phyloP scores from a whole-genome alignment of 1,139 yeast species.

The Pneumocystis sp. region DNA sequence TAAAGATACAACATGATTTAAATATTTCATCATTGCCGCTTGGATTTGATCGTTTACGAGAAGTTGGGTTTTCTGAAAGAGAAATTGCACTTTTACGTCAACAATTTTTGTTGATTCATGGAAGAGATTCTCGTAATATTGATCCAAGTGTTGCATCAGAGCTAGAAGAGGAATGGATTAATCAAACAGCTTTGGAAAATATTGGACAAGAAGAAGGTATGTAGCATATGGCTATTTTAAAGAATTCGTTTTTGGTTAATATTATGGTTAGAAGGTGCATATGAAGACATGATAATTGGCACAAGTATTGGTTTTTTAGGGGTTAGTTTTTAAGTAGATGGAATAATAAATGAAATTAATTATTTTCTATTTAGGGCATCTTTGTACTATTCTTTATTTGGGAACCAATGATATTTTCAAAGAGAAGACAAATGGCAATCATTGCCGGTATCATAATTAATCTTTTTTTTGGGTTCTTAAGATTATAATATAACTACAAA shows the following conservation, averaged over 20 bases:
- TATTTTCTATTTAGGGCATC: background rate
- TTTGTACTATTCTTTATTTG: slow-evolving; percentile 1
- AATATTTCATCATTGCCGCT: slow-evolving; percentile 9
- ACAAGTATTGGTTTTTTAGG: slow-evolving; percentile 5
- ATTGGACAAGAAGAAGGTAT: slow-evolving; percentile 1
- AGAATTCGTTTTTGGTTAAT: background rate
- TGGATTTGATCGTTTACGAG: slow-evolving; percentile 14
- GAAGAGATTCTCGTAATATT: background rate
- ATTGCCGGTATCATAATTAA: slow-evolving; percentile 2
- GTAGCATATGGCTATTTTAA: slow-evolving; percentile 1
- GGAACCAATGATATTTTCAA: slow-evolving; percentile 1
- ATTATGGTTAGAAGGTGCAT: slow-evolving; percentile 1
- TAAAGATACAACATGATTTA: background rate
- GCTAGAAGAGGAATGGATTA: slow-evolving; percentile 1
- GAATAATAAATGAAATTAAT: background rate
- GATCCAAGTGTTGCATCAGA: background rate
- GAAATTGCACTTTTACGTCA: slow-evolving; percentile 6
- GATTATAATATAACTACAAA: background rate
- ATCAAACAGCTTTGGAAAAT: background rate
- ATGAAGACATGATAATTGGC: slow-evolving; percentile 3
- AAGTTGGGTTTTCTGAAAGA: slow-evolving; percentile 12
- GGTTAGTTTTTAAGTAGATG: background rate
- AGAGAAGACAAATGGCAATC: slow-evolving; percentile 3
- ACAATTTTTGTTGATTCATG: slow-evolving; percentile 8
- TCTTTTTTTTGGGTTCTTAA: slow-evolving; percentile 1